Conservation (phyloP, 495 filamentous ascomycete genomes). For the Hypoxylon crocopeplum region DNA sequence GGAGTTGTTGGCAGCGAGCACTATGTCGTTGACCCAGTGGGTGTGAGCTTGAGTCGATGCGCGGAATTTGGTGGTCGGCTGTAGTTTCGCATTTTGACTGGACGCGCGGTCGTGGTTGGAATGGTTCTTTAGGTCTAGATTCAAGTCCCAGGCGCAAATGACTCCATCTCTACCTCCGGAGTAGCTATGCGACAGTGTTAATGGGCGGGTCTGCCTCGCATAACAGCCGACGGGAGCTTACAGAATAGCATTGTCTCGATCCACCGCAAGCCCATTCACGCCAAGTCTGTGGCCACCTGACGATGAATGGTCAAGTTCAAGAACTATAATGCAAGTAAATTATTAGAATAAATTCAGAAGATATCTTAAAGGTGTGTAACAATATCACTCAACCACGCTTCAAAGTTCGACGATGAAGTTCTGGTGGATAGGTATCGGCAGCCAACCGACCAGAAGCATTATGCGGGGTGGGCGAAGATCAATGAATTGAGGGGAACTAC, state of each 20-base stretch:
- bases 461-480: slow-evolving; percentile 33
- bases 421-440: slow-evolving; percentile 6
- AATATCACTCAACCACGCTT: neutral
- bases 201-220: slow-evolving; percentile 34
- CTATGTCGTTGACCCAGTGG: slow-evolving; percentile 98
- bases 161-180: slow-evolving; percentile 95
- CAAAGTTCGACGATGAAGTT: slow-evolving; percentile 1
- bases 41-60: slow-evolving; percentile 96
- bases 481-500: slow-evolving; percentile 6
- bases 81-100: slow-evolving; percentile 40
- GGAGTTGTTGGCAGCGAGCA: slow-evolving; percentile 80
- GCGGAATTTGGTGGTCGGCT: slow-evolving; percentile 71
- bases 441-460: slow-evolving; percentile 6
- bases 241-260: slow-evolving; percentile 85
- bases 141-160: slow-evolving; percentile 93
- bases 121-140: slow-evolving; percentile 60
- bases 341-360: slow-evolving; percentile 25
- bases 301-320: slow-evolving; percentile 89
- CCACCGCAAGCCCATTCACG: slow-evolving; percentile 91
- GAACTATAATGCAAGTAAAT: slow-evolving; percentile 62
- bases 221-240: slow-evolving; percentile 55
- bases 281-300: slow-evolving; percentile 88
- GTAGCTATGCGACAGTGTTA: slow-evolving; percentile 65
- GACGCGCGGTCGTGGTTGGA: slow-evolving; percentile 37
- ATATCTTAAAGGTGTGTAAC: neutral